phyloP scores from a whole-genome alignment of 2,329 filamentous ascomycete genomes.

The Pyrenophora seminiperda region DNA sequence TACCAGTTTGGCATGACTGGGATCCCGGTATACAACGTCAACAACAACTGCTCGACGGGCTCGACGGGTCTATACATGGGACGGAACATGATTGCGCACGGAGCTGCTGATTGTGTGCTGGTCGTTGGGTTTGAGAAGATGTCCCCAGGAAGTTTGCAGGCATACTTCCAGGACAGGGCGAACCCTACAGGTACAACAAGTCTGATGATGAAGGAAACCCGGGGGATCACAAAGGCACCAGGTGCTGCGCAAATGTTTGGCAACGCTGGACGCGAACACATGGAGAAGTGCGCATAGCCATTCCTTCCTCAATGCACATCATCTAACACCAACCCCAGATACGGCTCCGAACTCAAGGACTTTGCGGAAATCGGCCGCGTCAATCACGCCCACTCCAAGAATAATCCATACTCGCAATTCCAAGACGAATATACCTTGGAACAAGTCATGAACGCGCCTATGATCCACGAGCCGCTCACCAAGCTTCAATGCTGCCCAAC shows the following conservation, averaged over 20 bases:
- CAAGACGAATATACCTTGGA: conserved; percentile 87
- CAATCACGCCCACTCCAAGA: conserved; percentile 89
- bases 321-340: conserved; percentile 56
- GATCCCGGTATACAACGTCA: conserved; percentile 97
- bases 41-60: conserved; percentile 99
- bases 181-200: conserved; percentile 75
- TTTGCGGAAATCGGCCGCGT: conserved; percentile 93
- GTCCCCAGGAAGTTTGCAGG: conserved; percentile 85
- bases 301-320: not conserved
- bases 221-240: conserved; percentile 80
- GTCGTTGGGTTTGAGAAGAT: conserved; percentile 99
- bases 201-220: conserved; percentile 81
- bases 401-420: conserved; percentile 98
- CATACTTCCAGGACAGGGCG: conserved; percentile 81
- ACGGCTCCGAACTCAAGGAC: conserved; percentile 80
- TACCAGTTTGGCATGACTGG: conserved; percentile 98
- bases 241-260: conserved; percentile 93
- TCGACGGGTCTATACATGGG: conserved; percentile 87
- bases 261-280: conserved; percentile 91
- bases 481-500: conserved; percentile 99
- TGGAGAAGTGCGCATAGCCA: conserved; percentile 71
- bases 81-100: conserved; percentile 76
- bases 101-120: conserved; percentile 83
- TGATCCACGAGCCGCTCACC: conserved; percentile 85
- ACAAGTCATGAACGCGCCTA: conserved; percentile 74